Evolutionary conservation across 2,329 filamentous ascomycete species (phyloP).

Genomic region (Colletotrichum sp.): DNA sequence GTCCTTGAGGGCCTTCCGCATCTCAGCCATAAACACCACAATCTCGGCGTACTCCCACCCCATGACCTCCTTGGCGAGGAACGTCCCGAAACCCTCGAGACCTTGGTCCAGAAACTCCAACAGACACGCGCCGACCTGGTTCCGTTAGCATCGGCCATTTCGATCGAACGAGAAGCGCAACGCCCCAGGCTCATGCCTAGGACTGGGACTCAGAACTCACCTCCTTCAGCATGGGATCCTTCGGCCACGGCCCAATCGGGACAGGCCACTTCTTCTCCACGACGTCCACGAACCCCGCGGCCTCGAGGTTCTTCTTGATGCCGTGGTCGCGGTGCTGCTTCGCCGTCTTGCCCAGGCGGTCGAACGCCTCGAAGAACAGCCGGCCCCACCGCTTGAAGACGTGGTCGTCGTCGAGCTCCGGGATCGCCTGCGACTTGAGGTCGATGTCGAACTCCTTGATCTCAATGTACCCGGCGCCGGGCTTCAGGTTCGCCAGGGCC

Average conservation of each 20-base stretch:
- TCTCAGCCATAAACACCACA: conserved; percentile 25
- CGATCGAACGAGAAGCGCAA: too few relatives aligned
- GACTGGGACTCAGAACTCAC: too few relatives aligned
- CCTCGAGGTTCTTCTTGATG: conserved; percentile 25
- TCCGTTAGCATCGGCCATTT: too few relatives aligned
- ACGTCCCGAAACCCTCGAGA: conserved; percentile 31
- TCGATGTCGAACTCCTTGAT: too few relatives aligned
- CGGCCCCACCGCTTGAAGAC: conserved; percentile 1
- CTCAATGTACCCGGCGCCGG: conserved; percentile 40
- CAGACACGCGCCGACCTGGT: too few relatives aligned
- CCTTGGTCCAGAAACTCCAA: too few relatives aligned
- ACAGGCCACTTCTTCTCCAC: conserved; percentile 20
- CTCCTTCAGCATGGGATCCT: conserved; percentile 2
- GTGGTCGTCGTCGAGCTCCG: conserved; percentile 9
- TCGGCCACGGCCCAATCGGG: conserved; percentile 23
- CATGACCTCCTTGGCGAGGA: conserved; percentile 30
- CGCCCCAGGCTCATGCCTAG: too few relatives aligned
- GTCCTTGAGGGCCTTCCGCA: conserved; percentile 10
- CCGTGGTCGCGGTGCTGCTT: conserved; percentile 23
- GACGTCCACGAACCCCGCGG: conserved; percentile 26
- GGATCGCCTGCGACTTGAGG: too few relatives aligned
- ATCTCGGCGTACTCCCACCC: conserved; percentile 32
- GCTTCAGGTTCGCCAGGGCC: too few relatives aligned
- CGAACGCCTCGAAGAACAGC: conserved; percentile 29
- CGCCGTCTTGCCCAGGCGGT: conserved; percentile 32